Evolutionary conservation across 768 basidiomycete species (phyloP), one percentile per base, ranked within the genome.

Genomic region (Pleurotus djamor): DNA sequence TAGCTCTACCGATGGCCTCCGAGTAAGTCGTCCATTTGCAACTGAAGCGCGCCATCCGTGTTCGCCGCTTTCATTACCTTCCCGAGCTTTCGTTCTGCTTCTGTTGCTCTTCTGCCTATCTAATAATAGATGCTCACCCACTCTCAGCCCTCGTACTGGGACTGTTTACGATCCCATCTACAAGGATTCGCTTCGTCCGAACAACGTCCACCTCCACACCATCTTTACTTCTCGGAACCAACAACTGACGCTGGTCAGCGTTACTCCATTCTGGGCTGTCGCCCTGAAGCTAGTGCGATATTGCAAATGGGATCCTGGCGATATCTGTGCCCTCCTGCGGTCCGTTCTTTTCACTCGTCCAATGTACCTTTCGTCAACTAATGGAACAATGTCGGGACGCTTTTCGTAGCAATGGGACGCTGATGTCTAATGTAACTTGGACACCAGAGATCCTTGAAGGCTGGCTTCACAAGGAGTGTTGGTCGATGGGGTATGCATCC

Each of bases 201-300:
- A 80, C 60, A 88, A 89, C 66, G 61, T 83, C 21, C 66, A 69
- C 3, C 70, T 77, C 59, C 84, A 84, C 68, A 87, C 85, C 0
- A 74, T 90, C 12, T 91, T 79, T 71, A 71, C 72, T 0, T 82
- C 83, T 0, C 71, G 72, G 0, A 87, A 88, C 48, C 71, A 77
- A 12, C 67, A 74, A 50, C 77, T 91, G 52, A 67, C 67, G 0
- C 71, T 85, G 51, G 71, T 89, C 65, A 84, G 82, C 61, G 87
- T 90, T 2, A 82, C 85, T 32, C 88, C 88, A 59, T 82, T 83
- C 60, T 91, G 89, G 89, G 82, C 83, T 1, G 81, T 90, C 44
- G 85, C 88, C 2, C 81, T 90, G 64, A 91, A 91, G 67, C 77
- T 91, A 9, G 86, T 87, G 16, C 78, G 89, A 5, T 91, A 87